Conservation (phyloP, 202 grass and related monocot species). For the Digitaria exilis region DNA sequence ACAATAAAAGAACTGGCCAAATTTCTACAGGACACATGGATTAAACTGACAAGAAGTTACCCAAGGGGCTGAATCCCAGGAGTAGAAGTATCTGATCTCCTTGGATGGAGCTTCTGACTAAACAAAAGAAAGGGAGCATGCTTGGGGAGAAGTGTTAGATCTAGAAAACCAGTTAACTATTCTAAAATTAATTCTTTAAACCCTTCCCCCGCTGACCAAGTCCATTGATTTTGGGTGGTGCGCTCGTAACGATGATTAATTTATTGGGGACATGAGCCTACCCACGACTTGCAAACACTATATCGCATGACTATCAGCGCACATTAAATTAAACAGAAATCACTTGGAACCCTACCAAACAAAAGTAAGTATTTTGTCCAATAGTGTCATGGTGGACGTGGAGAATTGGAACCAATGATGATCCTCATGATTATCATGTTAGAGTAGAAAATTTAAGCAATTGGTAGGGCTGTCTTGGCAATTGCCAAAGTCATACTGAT, state of each 20-base stretch:
- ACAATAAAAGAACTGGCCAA: slow-evolving; percentile 16
- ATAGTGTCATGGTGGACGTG: slow-evolving; percentile 28
- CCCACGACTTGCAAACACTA: slow-evolving; percentile 46
- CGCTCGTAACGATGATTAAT: slow-evolving; percentile 45
- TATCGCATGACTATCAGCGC: slow-evolving; percentile 39
- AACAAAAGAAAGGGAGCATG: slow-evolving; percentile 47
- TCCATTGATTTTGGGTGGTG: slow-evolving; percentile 44
- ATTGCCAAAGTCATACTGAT: slow-evolving; percentile 9
- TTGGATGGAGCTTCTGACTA: slow-evolving; percentile 36
- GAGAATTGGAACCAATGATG: slow-evolving; percentile 38
- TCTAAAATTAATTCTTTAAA: slow-evolving; percentile 32
- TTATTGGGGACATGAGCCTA: slow-evolving; percentile 48
- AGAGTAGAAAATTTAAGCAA: slow-evolving; percentile 8
- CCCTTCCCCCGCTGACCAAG: slow-evolving; percentile 42
- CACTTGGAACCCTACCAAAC: slow-evolving; percentile 19
- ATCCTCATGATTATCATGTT: slow-evolving; percentile 17
- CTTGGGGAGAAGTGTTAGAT: slow-evolving; percentile 58
- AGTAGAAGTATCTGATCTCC: slow-evolving; percentile 69
- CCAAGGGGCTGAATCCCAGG: slow-evolving; percentile 53
- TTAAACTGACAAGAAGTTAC: slow-evolving; percentile 56
- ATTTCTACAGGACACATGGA: slow-evolving; percentile 43
- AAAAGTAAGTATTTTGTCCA: slow-evolving; percentile 24
- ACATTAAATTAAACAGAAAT: slow-evolving; percentile 35
- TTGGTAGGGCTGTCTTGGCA: background rate
- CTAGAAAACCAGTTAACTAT: slow-evolving; percentile 51